Evolutionary conservation across 441 rosid species (phyloP).

Genomic region (Populus trichocarpa): DNA sequence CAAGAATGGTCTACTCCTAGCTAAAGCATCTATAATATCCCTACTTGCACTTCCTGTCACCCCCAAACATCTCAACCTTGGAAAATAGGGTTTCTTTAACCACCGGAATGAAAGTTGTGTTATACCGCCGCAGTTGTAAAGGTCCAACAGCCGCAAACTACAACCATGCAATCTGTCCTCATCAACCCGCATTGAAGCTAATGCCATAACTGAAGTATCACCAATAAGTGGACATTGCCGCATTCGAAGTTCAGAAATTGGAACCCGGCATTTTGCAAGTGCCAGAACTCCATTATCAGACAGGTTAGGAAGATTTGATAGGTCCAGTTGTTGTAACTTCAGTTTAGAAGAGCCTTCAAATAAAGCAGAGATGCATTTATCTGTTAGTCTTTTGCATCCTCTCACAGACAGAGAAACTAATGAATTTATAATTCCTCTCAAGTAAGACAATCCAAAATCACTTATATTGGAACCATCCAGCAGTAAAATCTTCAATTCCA

Average conservation of each 20-base stretch:
- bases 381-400: constrained; percentile 87
- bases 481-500: constrained; percentile 49
- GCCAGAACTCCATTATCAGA: constrained; percentile 66
- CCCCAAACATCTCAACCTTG: constrained; percentile 84
- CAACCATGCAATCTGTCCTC: constrained; percentile 70
- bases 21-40: constrained; percentile 75
- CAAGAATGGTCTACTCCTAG: constrained; percentile 65
- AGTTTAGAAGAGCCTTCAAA: constrained; percentile 66
- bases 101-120: constrained; percentile 74
- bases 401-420: constrained; percentile 68
- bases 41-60: constrained; percentile 73
- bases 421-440: constrained; percentile 50
- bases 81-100: constrained; percentile 86
- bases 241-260: constrained; percentile 63
- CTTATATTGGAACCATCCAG: constrained; percentile 68
- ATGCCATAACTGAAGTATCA: constrained; percentile 77
- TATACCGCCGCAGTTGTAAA: constrained; percentile 78
- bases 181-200: constrained; percentile 76
- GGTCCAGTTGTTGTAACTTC: constrained; percentile 65
- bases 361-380: constrained; percentile 55
- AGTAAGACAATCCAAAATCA: constrained; percentile 56
- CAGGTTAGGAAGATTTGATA: constrained; percentile 71
- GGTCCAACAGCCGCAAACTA: constrained; percentile 66
- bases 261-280: constrained; percentile 60
- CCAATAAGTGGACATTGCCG: constrained; percentile 82